Evolutionary conservation across 805 yeast species (phyloP), one percentile per base, ranked within the genome.

Genomic region (Wickerhamiella cacticola): DNA sequence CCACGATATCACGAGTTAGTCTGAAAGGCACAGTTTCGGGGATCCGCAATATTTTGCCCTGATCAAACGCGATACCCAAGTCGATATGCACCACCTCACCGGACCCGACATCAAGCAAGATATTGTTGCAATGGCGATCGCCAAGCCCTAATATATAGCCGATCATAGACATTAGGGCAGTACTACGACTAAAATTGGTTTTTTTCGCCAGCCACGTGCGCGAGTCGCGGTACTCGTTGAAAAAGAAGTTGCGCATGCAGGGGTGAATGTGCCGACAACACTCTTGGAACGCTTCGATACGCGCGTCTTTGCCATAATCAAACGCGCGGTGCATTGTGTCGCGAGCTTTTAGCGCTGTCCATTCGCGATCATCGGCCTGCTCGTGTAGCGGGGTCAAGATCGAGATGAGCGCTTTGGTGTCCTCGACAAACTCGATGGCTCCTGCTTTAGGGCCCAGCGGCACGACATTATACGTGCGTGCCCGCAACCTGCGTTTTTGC

Each of bases 31-130:
- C 95, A 0, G 82, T 72, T 58, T 92, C 99, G 0, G 99, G 98
- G 7, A 89, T 75, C 0, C 89, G 80, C 34, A 92, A 67, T 12
- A 78, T 65, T 56, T 75, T 79, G 0, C 97, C 98, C 24, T 87
- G 96, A 61, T 92, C 98, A 67, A 92, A 92, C 0, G 97, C 94
- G 40, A 92, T 88, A 0, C 98, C 99, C 15, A 92, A 67, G 63
- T 92, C 99, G 55, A 92, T 94, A 61, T 94, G 98, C 22, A 92
- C 79, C 0, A 96, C 94, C 56, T 88, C 96, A 0, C 97, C 97
- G 0, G 84, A 73, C n/a, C 62, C 58, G 43, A 71, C 70, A 61
- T 92, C 96, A n/a, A 92, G 59, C 41, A 92, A 63, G 33, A 92
- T 80, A 61, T 92, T 92, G 61, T 87, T 87, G 60, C 94, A 76